These are phyloP conservation scores for Ogataea siamensis DNA, from an alignment of 805 yeast species.

Conservation along the genomic window DNA sequence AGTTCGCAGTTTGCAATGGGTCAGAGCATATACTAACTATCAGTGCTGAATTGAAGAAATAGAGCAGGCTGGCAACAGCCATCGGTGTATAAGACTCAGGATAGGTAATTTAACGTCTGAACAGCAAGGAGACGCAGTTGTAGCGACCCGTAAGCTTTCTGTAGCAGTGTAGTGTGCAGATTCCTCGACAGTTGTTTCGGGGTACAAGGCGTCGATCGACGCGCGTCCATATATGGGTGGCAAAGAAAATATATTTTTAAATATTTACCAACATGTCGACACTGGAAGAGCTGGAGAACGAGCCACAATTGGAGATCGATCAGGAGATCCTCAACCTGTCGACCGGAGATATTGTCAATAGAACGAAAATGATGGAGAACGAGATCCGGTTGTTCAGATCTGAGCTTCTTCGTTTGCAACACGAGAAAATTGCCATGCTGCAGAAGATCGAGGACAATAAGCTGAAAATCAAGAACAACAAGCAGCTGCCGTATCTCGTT, in stretches of 20 bases:
- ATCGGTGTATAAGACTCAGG: neutral
- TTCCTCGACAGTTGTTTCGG: too few species aligned
- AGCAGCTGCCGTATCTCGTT: slow-evolving; percentile 92
- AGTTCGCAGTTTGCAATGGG: too few species aligned
- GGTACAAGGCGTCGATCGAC: slow-evolving; percentile 8
- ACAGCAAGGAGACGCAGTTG: too few species aligned
- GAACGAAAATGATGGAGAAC: slow-evolving; percentile 86
- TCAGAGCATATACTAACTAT: slow-evolving; percentile 7
- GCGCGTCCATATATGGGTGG: slow-evolving; percentile 14
- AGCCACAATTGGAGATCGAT: slow-evolving; percentile 63
- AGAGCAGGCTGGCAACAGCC: neutral
- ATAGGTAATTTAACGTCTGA: neutral
- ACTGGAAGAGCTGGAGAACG: slow-evolving; percentile 71
- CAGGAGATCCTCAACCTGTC: slow-evolving; percentile 77
- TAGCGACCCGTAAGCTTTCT: neutral
- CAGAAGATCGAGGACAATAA: slow-evolving; percentile 94
- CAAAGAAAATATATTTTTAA: slow-evolving; percentile 10
- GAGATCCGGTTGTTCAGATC: slow-evolving; percentile 94
- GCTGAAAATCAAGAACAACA: slow-evolving; percentile 92
- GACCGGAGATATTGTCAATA: slow-evolving; percentile 77
- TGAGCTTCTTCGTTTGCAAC: slow-evolving; percentile 84
- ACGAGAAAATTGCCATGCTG: slow-evolving; percentile 89
- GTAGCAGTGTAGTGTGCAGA: too few species aligned
- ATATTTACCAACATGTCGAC: slow-evolving; percentile 59
- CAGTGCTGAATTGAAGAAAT: slow-evolving; percentile 12